Base-by-base conservation (phyloP, 2,329 filamentous ascomycete species). In the Alternaria novae-zelandiae region DNA sequence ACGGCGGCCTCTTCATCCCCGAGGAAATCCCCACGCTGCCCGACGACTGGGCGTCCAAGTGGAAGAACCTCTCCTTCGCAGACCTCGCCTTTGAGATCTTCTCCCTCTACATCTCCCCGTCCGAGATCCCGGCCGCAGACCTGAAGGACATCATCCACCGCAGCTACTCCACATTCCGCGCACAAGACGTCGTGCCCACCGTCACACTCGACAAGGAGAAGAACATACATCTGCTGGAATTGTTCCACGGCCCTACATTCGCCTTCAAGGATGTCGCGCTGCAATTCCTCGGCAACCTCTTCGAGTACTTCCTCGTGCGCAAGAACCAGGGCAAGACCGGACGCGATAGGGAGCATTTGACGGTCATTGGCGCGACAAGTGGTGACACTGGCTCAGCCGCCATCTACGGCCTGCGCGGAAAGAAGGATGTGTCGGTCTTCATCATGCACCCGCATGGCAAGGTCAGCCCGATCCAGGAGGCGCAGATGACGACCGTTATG, bases 361-460 rank as follows among this genome's bases (percentile, higher is more conserved):
- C 79, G 1, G 78, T 82, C 69, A 70, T 82, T 69, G 75, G 80
- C 58, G 80, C 80, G 46, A 82, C 80, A 50, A 82, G 80, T 69
- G 80, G 80, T 61, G 77, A 86, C 78, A 98, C 95, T 26, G 95
- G 95, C 23, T 97, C 93, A 26, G 95, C 95, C 11, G 96, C 96
- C 69, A 98, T 99, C 72, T 97, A 98, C 77, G 96, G 96, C 59
- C 86, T 99, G 58, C 86, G 94, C 54, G 94, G 94, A 58, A 98
- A 98, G 88, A 94, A 97, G 82, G 96, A 99, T 85, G 92, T 97
- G 15, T 96, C 93, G 0, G 92, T 98, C 57, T 96, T 97, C 83
- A 98, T 99, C 78, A 87, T 98, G 74, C 91, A 95, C 80, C 96
- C 96, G 25, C 92, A 96, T 80, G 95, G 94, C 66, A 91, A 93